Evolutionary conservation across 2,329 filamentous ascomycete genomes (phyloP), one percentile per base, ranked within the genome.

Genomic region (Aspergillus puulaauensis): DNA sequence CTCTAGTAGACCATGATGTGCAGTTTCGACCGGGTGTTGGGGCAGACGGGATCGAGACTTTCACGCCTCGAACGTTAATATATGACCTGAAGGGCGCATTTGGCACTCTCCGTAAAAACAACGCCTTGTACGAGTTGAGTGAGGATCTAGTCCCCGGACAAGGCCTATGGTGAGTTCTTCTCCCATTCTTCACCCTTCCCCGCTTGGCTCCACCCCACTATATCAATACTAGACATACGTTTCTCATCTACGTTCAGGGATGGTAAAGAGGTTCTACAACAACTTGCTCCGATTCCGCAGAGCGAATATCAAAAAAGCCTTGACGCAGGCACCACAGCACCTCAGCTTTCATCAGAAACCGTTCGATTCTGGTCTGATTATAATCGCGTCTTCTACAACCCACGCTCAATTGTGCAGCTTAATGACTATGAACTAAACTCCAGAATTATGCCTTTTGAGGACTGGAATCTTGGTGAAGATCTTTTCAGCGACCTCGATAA

Each of bases 331-430:
- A 71, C 83, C 5, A 73, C 83, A 3, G 81, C 87, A 6, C 84
- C 89, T 0, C 77, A 80, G 52, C 81, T 96, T 19, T 88, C 83
- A 1, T 81, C 86, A 1, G 83, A 86, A 6, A 83, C 85, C 11
- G 90, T 98, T n/a, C 86, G 91, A 54, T 98, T 95, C 77, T 99
- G 95, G 93, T 96, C 92, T 33, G 95, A 99, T 74, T 98, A 92
- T 75, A 96, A 91, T 65, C 86, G 91, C 24, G 84, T 95, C n/a
- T 99, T 87, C 75, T 97, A 90, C 71, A 93, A 98, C 71, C 95
- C 95, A 8, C 86, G 85, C 54, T 96, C 92, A 12, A 85, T 96
- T 54, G 82, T 96, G 9, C 93, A 96, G 70, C 80, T 98, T 14
- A 90, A 90, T 70, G 91, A 97, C 68, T 96, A 90, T 69, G 91